These are phyloP conservation scores for Globisporangium spiculum DNA, from an alignment of 352 stramenopile species.

Conservation along the genomic window DNA sequence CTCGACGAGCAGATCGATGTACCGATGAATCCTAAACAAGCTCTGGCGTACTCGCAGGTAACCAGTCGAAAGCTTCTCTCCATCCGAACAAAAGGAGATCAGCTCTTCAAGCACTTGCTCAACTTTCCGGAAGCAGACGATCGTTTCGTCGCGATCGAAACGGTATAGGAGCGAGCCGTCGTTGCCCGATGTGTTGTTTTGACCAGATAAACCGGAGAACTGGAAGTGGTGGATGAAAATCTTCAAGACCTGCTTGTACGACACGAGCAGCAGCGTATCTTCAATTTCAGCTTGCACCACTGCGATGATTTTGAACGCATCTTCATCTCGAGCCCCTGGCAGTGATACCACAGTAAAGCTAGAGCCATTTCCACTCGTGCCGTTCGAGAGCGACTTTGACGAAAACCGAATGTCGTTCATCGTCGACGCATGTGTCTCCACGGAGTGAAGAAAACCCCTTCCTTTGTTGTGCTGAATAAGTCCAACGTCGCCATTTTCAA, in stretches of 20 bases:
- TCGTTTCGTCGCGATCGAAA: constrained; percentile 35
- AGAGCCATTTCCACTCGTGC: constrained; percentile 18
- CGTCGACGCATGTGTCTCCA: constrained; percentile 58
- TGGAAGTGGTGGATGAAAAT: constrained; percentile 43
- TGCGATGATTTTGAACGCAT: constrained; percentile 61
- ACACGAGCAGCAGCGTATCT: constrained; percentile 61
- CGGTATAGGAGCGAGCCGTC: constrained; percentile 6
- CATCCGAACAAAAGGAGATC: constrained; percentile 40
- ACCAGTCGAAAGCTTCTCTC: constrained; percentile 21
- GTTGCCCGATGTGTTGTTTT: constrained; percentile 13
- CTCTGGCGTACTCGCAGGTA: constrained; percentile 39
- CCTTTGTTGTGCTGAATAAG: constrained; percentile 52
- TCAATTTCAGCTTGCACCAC: constrained; percentile 45
- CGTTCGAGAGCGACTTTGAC: constrained; percentile 43
- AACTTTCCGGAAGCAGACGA: constrained; percentile 33
- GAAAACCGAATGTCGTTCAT: constrained; percentile 67
- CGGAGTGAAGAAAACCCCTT: constrained; percentile 60
- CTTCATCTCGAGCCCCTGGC: constrained; percentile 54
- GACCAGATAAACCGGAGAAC: not conserved
- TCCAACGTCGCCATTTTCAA: constrained; percentile 50
- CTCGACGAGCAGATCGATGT: constrained; percentile 57
- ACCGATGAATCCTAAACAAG: constrained; percentile 56
- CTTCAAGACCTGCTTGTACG: constrained; percentile 43
- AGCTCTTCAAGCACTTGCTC: constrained; percentile 47
- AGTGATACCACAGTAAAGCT: constrained; percentile 50